A percentile compares a stretch with the other conserved stretches of the same genome.
Conservation (phyloP, 805 yeast genomes). For the Kluyveromyces aestuarii region DNA sequence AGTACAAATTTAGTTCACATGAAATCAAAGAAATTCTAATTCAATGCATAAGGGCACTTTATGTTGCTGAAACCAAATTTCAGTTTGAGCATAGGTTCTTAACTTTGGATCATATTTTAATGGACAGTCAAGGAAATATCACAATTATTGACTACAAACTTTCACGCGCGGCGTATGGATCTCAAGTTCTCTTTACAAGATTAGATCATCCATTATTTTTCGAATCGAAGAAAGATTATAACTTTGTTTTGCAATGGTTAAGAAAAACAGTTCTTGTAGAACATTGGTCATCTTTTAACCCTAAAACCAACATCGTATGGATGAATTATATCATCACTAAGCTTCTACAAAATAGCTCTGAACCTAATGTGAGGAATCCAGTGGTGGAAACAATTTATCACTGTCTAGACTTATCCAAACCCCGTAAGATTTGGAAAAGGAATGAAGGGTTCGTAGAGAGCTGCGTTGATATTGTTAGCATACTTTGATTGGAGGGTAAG, state of each 20-base stretch:
- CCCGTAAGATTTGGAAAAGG: slow-evolving; percentile 17
- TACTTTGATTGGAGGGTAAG: slow-evolving; percentile 18
- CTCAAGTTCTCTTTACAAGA: slow-evolving; percentile 37
- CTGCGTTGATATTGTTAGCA: slow-evolving; percentile 2
- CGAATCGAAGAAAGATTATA: slow-evolving; percentile 51
- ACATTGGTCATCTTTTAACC: slow-evolving; percentile 21
- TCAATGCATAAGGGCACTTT: slow-evolving; percentile 40
- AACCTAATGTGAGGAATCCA: not conserved
- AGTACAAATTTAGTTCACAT: not conserved
- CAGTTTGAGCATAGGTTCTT: slow-evolving; percentile 67
- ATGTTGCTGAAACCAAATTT: slow-evolving; percentile 41
- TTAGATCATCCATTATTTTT: slow-evolving; percentile 58
- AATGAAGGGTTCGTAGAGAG: slow-evolving; percentile 23
- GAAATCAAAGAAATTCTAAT: slow-evolving; percentile 1
- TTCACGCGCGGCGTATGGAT: slow-evolving; percentile 35
- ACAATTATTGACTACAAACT: slow-evolving; percentile 51
- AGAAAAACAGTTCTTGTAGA: slow-evolving; percentile 34
- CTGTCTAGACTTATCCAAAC: slow-evolving; percentile 11
- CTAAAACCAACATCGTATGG: slow-evolving; percentile 55
- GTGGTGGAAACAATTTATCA: slow-evolving; percentile 28
- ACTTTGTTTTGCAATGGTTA: slow-evolving; percentile 48
- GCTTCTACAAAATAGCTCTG: slow-evolving; percentile 28
- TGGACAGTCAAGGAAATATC: slow-evolving; percentile 34
- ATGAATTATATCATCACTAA: slow-evolving; percentile 46
- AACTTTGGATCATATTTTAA: slow-evolving; percentile 54